Evolutionary conservation across 495 filamentous ascomycete species (phyloP), one percentile per base, ranked within the genome.

Genomic region (Aspergillus sclerotiicarbonarius): DNA sequence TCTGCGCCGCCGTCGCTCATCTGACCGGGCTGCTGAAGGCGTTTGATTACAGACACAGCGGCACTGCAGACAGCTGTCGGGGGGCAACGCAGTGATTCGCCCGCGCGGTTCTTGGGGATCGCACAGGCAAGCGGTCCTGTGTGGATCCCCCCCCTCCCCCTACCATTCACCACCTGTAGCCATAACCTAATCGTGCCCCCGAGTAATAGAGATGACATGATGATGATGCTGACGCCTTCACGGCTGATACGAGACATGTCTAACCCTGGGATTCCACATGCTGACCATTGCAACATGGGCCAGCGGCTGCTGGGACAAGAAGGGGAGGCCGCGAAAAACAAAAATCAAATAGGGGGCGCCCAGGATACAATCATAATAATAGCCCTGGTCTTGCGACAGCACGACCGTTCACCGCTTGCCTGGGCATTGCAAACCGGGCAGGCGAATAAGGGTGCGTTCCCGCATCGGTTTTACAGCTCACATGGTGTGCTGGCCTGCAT

Each of bases 1-100:
- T 87, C n/a, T 71, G 82, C 51, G 85, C 83, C 7, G 82, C 80
- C 8, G 63, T 78, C 25, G 71, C 81, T 51, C 85, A 87, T 69
- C 68, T 87, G 60, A 73, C 77, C 30, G 84, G 83, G 35, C 69
- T 87, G 18, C 59, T 86, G 54, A 69, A 71, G 51, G 84, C 84
- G 29, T 84, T 84, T 63, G 80, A 87, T 66, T 76, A 82, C 68
- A 70, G 76, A 63, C 77, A 80, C 62, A 76, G 73, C 60, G 76
- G 76, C 47, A 65, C 62, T 60, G 72, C 76, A 61, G 76, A 72
- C 47, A 58, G 51, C 46, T 79, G 76, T 69, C 58, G 45, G 18
- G 44, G 45, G 37, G 18, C n/a, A 45, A 35, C 20, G 25, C n/a
- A 49, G 49, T 63, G 61, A 62, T 61, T 66, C 60, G 58, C 20